phyloP scores from a whole-genome alignment of 345 rosid genomes.

The Eucalyptus cloeziana region DNA sequence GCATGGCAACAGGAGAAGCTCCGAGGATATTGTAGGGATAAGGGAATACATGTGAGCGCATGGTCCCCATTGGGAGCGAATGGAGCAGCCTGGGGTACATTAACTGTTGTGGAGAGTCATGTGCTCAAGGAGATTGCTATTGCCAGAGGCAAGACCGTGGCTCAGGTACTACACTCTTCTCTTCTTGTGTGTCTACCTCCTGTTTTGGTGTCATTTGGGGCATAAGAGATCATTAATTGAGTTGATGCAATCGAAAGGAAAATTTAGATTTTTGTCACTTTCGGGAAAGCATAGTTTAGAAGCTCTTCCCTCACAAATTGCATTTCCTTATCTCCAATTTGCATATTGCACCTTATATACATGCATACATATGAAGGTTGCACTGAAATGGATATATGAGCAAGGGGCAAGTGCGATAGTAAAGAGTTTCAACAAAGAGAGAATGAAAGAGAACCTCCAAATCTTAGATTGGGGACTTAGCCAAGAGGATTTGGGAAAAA shows the following conservation, averaged over 20 bases:
- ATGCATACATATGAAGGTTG: background rate
- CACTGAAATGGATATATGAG: background rate
- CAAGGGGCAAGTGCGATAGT: background rate
- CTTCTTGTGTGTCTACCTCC: background rate
- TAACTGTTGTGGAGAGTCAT: background rate
- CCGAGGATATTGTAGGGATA: background rate
- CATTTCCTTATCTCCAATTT: background rate
- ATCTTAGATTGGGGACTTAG: background rate
- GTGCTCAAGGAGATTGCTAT: background rate
- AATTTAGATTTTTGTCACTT: background rate
- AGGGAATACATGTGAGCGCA: background rate
- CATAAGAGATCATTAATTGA: background rate
- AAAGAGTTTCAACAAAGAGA: constrained; percentile 1
- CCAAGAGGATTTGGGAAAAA: background rate
- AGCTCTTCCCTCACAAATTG: background rate
- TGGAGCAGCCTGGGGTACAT: constrained; percentile 4
- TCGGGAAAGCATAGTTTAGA: background rate
- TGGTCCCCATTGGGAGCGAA: constrained; percentile 8
- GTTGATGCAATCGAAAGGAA: background rate
- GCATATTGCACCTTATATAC: no score
- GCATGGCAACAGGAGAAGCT: constrained; percentile 4
- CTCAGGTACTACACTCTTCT: background rate
- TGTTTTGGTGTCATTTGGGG: background rate
- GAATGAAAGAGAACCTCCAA: background rate
- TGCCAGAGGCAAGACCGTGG: background rate